Evolutionary conservation across 2,329 filamentous ascomycete genomes (phyloP).

Genomic region (Dactylellina cionopaga): DNA sequence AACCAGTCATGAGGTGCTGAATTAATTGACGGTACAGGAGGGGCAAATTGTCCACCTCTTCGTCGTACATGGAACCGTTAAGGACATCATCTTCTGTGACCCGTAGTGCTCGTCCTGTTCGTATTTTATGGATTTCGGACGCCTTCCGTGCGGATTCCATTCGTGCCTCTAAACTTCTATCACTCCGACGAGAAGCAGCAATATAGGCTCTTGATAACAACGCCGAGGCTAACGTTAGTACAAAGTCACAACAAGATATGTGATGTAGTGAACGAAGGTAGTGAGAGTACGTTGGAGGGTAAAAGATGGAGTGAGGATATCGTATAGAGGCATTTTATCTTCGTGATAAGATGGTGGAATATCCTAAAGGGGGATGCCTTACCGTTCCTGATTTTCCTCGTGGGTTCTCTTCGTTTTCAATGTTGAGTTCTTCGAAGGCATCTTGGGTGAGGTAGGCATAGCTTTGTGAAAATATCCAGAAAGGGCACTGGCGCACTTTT

Average conservation of each 20-base stretch:
- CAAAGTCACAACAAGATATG: neutral
- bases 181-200: slow-evolving; percentile 85
- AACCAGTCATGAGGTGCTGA: slow-evolving; percentile 70
- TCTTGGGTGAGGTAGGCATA: slow-evolving; percentile 14
- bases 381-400: slow-evolving; percentile 80
- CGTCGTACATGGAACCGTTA: slow-evolving; percentile 95
- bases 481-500: neutral
- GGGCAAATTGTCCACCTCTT: slow-evolving; percentile 84
- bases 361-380: slow-evolving; percentile 59
- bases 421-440: slow-evolving; percentile 26
- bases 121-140: slow-evolving; percentile 88
- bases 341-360: slow-evolving; percentile 59
- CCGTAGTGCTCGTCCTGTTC: slow-evolving; percentile 82
- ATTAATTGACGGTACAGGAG: slow-evolving; percentile 73
- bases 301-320: too few species aligned
- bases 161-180: slow-evolving; percentile 85
- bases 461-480: neutral
- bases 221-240: slow-evolving; percentile 31
- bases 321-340: too few species aligned
- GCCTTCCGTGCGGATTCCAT: slow-evolving; percentile 87
- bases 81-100: slow-evolving; percentile 87
- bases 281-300: too few species aligned
- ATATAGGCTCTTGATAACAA: slow-evolving; percentile 77
- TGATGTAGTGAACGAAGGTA: too few species aligned
- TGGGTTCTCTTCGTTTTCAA: slow-evolving; percentile 77